These are phyloP conservation scores for Phaffia australis DNA, from an alignment of 768 basidiomycete genomes.

Conservation along the genomic window DNA sequence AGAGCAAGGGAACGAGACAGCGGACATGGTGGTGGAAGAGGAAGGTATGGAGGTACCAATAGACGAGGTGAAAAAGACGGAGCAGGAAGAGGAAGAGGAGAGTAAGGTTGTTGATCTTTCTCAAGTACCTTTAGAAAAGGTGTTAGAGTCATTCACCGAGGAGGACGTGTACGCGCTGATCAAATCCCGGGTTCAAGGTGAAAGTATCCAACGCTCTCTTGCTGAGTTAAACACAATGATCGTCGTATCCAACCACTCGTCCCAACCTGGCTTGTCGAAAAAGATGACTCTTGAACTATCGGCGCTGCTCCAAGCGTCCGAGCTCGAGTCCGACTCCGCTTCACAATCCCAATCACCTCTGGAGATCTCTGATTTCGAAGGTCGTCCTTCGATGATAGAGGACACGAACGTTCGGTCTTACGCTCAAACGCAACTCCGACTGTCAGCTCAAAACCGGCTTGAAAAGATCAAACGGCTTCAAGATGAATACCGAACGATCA, in stretches of 20 bases:
- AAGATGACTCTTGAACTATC: too few relatives aligned
- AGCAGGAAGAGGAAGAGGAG: background rate
- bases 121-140: too few relatives aligned
- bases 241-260: too few relatives aligned
- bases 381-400: too few relatives aligned
- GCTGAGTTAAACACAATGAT: too few relatives aligned
- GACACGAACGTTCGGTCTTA: background rate
- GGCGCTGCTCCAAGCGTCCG: too few relatives aligned
- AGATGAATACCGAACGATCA: constrained; percentile 56
- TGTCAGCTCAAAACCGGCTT: background rate
- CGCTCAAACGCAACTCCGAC: background rate
- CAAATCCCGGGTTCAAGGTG: constrained; percentile 2
- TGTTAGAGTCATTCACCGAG: constrained; percentile 1
- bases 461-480: constrained; percentile 52
- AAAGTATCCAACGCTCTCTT: too few relatives aligned
- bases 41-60: background rate
- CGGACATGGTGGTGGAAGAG: background rate
- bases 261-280: too few relatives aligned
- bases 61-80: background rate
- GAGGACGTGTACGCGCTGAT: constrained; percentile 5
- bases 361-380: background rate
- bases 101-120: too few relatives aligned
- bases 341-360: background rate
- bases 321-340: constrained; percentile 3
- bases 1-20: background rate